Percentiles rank a stretch among this genome's conserved stretches.
Evolutionary conservation across 129 eudicot species (phyloP).

Genomic region (Chrysanthemum makinoi): DNA sequence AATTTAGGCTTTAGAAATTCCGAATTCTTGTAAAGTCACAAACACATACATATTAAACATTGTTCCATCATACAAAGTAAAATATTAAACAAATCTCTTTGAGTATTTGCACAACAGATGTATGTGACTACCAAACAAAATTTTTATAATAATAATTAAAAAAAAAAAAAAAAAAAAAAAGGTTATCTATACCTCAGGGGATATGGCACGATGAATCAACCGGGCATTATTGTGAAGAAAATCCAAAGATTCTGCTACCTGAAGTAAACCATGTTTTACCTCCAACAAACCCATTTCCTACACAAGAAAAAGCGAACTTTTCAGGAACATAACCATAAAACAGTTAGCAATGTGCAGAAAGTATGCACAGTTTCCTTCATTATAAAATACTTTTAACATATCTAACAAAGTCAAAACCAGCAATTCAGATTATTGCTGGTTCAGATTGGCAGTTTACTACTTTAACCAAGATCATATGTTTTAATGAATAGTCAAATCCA

Average conservation of each 20-base stretch:
- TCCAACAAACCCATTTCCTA: slow-evolving; percentile 97
- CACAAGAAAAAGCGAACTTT: slow-evolving; percentile 24
- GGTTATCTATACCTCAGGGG: slow-evolving; percentile 75
- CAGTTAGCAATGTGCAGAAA: slow-evolving; percentile 13
- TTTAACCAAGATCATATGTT: slow-evolving; percentile 10
- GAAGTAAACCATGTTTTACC: slow-evolving; percentile 95
- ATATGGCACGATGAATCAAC: slow-evolving; percentile 78
- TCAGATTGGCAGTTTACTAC: not conserved
- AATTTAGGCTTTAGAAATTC: too few species aligned
- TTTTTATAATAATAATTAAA: not conserved
- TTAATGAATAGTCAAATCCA: slow-evolving; percentile 12
- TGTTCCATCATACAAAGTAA: slow-evolving; percentile 10
- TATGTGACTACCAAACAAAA: not conserved
- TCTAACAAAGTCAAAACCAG: not conserved
- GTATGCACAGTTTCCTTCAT: not conserved
- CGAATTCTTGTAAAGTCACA: not conserved
- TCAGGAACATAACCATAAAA: slow-evolving; percentile 13
- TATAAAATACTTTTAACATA: not conserved
- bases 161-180: not conserved
- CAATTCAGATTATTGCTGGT: not conserved
- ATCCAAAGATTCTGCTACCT: slow-evolving; percentile 89
- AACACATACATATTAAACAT: not conserved
- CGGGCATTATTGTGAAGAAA: slow-evolving; percentile 91
- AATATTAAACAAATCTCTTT: slow-evolving; percentile 14
- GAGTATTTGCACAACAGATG: slow-evolving; percentile 11